Evolutionary conservation across 2,329 filamentous ascomycete species (phyloP).

Genomic region (Venturiaceae sp.): DNA sequence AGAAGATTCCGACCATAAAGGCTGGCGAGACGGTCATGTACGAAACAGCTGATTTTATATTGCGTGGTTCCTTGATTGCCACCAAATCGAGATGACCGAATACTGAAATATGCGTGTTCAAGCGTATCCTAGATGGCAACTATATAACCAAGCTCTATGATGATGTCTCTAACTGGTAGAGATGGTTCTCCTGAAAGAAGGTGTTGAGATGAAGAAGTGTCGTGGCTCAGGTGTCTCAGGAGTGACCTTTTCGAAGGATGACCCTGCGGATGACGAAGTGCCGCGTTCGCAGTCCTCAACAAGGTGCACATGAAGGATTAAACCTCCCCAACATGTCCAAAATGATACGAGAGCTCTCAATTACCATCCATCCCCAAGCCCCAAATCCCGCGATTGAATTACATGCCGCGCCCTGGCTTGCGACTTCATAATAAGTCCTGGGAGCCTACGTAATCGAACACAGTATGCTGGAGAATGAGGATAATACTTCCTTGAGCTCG

Average conservation of each 20-base stretch:
- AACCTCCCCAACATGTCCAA: background rate
- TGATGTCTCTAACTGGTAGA: too few relatives aligned
- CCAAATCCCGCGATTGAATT: background rate
- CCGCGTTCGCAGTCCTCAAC: background rate
- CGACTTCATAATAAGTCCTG: background rate
- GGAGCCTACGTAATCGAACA: background rate
- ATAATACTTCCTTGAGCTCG: background rate
- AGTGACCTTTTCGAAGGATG: background rate
- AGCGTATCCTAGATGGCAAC: too few relatives aligned
- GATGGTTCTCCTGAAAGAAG: too few relatives aligned
- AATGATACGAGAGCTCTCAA: background rate
- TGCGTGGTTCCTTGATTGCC: too few relatives aligned
- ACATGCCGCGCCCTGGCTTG: background rate
- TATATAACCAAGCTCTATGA: too few relatives aligned
- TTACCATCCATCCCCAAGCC: background rate
- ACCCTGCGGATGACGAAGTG: background rate
- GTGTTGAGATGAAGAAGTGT: too few relatives aligned
- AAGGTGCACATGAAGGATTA: background rate
- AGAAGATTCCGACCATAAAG: too few relatives aligned
- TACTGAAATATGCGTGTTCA: too few relatives aligned
- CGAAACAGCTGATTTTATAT: too few relatives aligned
- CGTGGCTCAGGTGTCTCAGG: background rate
- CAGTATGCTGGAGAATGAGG: background rate
- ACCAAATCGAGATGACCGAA: too few relatives aligned
- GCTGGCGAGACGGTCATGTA: too few relatives aligned